Evolutionary conservation across 1,139 yeast genomes (phyloP), one percentile per base, ranked within the genome.

Genomic region (Suhomyces atakaporum): DNA sequence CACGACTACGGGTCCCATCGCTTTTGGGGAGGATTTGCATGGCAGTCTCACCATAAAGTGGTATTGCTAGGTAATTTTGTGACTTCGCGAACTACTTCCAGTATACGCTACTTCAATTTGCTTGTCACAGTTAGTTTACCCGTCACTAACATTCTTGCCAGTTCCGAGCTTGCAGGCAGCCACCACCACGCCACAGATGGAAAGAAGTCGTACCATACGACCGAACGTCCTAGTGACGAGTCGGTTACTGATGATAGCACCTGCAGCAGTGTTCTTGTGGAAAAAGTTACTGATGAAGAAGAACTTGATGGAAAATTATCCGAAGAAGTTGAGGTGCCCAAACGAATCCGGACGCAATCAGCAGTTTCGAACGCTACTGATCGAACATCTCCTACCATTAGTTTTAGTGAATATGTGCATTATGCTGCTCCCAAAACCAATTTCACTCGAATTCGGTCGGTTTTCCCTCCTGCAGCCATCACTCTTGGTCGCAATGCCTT

Each of bases 31-130:
- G 79, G 85, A 0, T 80, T 75, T 58, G 79, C 79, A 0, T 84
- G 92, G 92, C 74, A 73, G 29, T 81, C 89, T 1, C 92, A 84
- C 58, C 90, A 83, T 52, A 79, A 79, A 51, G 80, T 82, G 2
- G 68, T 74, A 6, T 60, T 75, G 31, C 54, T 78, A 40, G 92
- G 88, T 1, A 68, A 74, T 40, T 62, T 62, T 30, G 60, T 67
- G 13, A 73, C 79, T 15, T 70, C 77, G 3, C 61, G 63, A 26
- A 65, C 77, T 8, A 62, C 77, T 7, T 73, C 81, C 39, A 67
- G 81, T 31, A 69, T 80, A 5, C 75, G 84, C 40, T 79, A 67
- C 47, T 84, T 82, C 55, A 79, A 80, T 24, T 53, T 66, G 26
- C 59, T 81, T 53, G 59, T 81, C 5, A 68, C 81, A 4, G 78